phyloP scores from a whole-genome alignment of 805 yeast genomes.

The Citeromyces matritensis region DNA sequence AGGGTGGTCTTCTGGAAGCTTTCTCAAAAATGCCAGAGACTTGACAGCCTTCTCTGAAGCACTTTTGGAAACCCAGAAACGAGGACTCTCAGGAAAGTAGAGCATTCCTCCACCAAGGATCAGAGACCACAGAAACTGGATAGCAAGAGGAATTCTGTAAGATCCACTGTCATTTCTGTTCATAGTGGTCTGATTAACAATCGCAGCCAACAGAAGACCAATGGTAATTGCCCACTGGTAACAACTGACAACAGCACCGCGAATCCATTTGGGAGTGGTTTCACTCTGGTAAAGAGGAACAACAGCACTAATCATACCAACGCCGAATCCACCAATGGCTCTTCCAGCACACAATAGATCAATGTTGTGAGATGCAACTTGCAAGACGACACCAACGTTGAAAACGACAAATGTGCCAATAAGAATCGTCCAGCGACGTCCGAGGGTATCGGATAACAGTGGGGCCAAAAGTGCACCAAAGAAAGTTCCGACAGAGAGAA shows the following conservation, averaged over 20 bases:
- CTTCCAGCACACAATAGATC: slow-evolving; percentile 11
- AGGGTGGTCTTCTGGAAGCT: neutral
- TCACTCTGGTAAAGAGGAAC: slow-evolving; percentile 78
- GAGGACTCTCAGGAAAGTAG: slow-evolving; percentile 19
- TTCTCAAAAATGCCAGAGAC: slow-evolving; percentile 3
- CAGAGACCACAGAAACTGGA: slow-evolving; percentile 7
- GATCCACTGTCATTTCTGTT: slow-evolving; percentile 6
- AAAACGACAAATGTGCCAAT: slow-evolving; percentile 30
- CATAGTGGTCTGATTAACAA: slow-evolving; percentile 8
- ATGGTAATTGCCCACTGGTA: slow-evolving; percentile 36
- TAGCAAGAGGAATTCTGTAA: slow-evolving; percentile 9
- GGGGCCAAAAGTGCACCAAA: slow-evolving; percentile 52
- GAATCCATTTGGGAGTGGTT: slow-evolving; percentile 54
- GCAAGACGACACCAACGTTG: slow-evolving; percentile 31
- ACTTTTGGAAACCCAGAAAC: slow-evolving; percentile 8
- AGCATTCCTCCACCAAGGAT: slow-evolving; percentile 7
- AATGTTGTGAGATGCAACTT: slow-evolving; percentile 17
- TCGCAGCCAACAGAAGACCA: slow-evolving; percentile 36
- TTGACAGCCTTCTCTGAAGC: slow-evolving; percentile 2
- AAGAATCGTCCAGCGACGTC: slow-evolving; percentile 31
- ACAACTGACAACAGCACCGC: slow-evolving; percentile 29
- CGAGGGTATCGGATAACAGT: slow-evolving; percentile 28
- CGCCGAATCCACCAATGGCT: slow-evolving; percentile 53
- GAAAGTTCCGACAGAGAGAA: slow-evolving; percentile 58
- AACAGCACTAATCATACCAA: slow-evolving; percentile 69